Percentiles rank a stretch among this genome's conserved stretches.
These are phyloP conservation scores for Dentipellis sp. DNA, from an alignment of 768 basidiomycete genomes.

Conservation along the genomic window DNA sequence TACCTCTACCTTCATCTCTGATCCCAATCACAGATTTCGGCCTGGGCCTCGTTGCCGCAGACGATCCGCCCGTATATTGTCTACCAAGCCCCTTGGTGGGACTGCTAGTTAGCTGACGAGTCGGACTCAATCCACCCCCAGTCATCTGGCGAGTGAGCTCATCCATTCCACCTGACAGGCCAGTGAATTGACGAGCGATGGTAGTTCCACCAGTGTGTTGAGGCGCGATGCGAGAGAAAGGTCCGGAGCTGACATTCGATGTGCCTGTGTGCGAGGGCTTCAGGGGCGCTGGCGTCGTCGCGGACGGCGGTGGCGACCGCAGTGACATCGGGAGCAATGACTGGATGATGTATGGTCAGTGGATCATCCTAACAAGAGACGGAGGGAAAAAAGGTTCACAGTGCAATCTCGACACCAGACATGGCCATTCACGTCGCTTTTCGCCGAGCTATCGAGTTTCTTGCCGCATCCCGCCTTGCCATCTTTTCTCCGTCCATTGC, in stretches of 20 bases:
- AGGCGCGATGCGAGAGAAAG: constrained; percentile 27
- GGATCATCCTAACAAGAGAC: neutral
- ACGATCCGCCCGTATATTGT: constrained; percentile 25
- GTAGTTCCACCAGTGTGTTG: constrained; percentile 68
- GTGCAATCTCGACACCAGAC: constrained; percentile 84
- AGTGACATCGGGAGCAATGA: constrained; percentile 42
- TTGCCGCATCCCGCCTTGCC: constrained; percentile 75
- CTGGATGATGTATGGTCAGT: constrained; percentile 24
- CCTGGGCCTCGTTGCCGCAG: constrained; percentile 34
- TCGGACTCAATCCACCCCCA: constrained; percentile 58
- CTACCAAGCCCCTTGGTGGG: constrained; percentile 62
- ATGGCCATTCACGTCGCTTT: constrained; percentile 52
- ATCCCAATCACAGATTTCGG: constrained; percentile 76
- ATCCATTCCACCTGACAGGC: constrained; percentile 34
- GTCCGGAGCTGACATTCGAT: constrained; percentile 23
- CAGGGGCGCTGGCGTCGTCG: constrained; percentile 35
- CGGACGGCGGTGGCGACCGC: constrained; percentile 44
- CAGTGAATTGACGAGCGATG: constrained; percentile 68
- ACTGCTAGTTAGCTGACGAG: constrained; percentile 52
- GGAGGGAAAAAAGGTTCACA: constrained; percentile 27
- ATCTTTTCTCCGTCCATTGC: constrained; percentile 37
- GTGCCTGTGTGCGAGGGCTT: constrained; percentile 29
- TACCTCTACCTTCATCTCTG: constrained; percentile 63
- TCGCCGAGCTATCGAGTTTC: constrained; percentile 75
- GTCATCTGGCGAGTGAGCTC: constrained; percentile 46